Evolutionary conservation across 805 yeast genomes (phyloP).

Genomic region (Priceomyces fermenticarens): DNA sequence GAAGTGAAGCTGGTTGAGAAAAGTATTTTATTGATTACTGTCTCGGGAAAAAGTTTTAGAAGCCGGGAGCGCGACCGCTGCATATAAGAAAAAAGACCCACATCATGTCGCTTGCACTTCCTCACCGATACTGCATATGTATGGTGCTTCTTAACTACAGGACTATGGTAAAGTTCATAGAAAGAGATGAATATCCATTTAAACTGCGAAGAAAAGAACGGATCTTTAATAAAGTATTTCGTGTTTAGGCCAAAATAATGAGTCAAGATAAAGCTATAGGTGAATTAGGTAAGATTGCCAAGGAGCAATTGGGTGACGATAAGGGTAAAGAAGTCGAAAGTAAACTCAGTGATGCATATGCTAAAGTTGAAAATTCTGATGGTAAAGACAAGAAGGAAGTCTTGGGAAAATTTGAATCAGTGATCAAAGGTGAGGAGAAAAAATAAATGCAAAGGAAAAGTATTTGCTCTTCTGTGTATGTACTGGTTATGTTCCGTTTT

Average conservation of each 20-base stretch:
- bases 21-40: too few species aligned
- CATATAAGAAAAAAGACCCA: too few species aligned
- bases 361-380: slow-evolving; percentile 1
- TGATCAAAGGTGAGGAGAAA: neutral
- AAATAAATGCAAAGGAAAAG: neutral
- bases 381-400: slow-evolving; percentile 7
- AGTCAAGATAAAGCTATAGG: slow-evolving; percentile 9
- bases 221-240: too few species aligned
- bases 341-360: slow-evolving; percentile 2
- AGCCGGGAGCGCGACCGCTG: too few species aligned
- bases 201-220: too few species aligned
- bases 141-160: too few species aligned
- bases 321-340: slow-evolving; percentile 1
- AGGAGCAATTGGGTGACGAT: slow-evolving; percentile 6
- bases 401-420: slow-evolving; percentile 9
- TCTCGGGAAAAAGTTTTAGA: too few species aligned
- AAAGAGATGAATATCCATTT: neutral
- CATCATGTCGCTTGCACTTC: too few species aligned
- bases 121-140: too few species aligned
- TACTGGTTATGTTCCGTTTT: neutral
- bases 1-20: too few species aligned
- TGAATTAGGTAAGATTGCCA: slow-evolving; percentile 11
- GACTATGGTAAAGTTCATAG: neutral
- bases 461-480: neutral
- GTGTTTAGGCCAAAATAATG: too few species aligned